Conservation (phyloP, 805 yeast species). For the Kazachstania taianensis region DNA sequence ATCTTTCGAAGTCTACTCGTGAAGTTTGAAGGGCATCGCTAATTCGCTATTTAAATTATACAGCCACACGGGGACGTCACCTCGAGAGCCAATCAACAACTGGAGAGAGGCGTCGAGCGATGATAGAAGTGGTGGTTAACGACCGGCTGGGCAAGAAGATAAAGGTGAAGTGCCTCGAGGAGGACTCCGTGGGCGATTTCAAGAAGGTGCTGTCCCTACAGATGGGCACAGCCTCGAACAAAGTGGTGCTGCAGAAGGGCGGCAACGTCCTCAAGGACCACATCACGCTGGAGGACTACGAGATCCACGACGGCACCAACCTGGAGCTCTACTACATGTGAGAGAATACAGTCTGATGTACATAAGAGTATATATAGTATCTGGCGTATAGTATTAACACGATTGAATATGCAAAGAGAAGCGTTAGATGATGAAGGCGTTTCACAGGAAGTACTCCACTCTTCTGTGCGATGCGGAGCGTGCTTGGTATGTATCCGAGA, state of each 20-base stretch:
- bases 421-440: too few relatives aligned
- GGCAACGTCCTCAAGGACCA: constrained; percentile 79
- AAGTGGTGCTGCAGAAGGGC: constrained; percentile 70
- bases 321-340: constrained; percentile 71
- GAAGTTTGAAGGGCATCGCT: too few relatives aligned
- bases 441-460: constrained; percentile 28
- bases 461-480: constrained; percentile 25
- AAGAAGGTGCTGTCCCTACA: constrained; percentile 77
- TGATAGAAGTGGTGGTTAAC: constrained; percentile 67
- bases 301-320: constrained; percentile 80
- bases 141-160: constrained; percentile 82
- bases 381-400: too few relatives aligned
- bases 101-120: constrained; percentile 16
- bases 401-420: too few relatives aligned
- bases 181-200: constrained; percentile 83
- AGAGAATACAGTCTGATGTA: constrained; percentile 2
- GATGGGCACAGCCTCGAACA: constrained; percentile 58
- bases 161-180: constrained; percentile 75
- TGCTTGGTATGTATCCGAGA: constrained; percentile 29
- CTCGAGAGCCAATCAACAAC: neutral
- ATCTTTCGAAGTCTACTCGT: too few relatives aligned
- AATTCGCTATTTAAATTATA: too few relatives aligned
- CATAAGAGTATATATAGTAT: too few relatives aligned
- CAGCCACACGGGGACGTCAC: too few relatives aligned
- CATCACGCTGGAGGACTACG: constrained; percentile 87